Conservation (phyloP, 2,329 filamentous ascomycete species). For the Ceratocystiopsis brevicomis region DNA sequence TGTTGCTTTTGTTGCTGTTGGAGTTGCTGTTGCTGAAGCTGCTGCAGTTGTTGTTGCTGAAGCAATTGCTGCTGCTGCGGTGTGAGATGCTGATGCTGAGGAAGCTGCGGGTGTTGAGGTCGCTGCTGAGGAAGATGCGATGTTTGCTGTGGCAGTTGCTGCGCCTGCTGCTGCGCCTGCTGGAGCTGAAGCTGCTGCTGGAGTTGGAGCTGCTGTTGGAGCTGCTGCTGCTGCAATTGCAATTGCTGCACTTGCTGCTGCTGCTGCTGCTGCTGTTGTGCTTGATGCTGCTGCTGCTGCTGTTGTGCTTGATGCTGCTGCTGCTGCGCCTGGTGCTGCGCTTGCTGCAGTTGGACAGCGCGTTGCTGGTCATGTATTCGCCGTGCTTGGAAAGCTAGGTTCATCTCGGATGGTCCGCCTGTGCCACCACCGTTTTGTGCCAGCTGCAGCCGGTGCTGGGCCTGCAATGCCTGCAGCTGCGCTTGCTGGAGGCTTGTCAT, state of each 20-base stretch:
- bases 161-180: not conserved
- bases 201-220: conserved; percentile 37
- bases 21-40: conserved; percentile 8
- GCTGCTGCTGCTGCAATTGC: conserved; percentile 15
- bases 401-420: conserved; percentile 27
- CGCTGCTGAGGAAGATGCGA: not conserved
- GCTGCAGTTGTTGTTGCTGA: conserved; percentile 13
- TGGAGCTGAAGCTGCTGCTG: conserved; percentile 15
- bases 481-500: conserved; percentile 48
- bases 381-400: conserved; percentile 42
- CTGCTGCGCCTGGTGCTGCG: conserved; percentile 31
- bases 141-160: not conserved
- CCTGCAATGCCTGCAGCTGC: conserved; percentile 43
- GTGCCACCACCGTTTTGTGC: conserved; percentile 9
- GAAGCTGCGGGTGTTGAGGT: conserved; percentile 10
- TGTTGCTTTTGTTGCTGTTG: conserved; percentile 24
- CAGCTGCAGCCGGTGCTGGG: conserved; percentile 41
- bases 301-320: conserved; percentile 11
- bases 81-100: not conserved
- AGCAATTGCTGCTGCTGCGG: conserved; percentile 11
- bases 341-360: conserved; percentile 26
- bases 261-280: conserved; percentile 36
- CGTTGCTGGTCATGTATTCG: conserved; percentile 48
- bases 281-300: conserved; percentile 46
- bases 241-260: conserved; percentile 25